These are phyloP conservation scores for Parasarocladium wereldwijsianum DNA, from an alignment of 2,329 filamentous ascomycete species.

Conservation along the genomic window DNA sequence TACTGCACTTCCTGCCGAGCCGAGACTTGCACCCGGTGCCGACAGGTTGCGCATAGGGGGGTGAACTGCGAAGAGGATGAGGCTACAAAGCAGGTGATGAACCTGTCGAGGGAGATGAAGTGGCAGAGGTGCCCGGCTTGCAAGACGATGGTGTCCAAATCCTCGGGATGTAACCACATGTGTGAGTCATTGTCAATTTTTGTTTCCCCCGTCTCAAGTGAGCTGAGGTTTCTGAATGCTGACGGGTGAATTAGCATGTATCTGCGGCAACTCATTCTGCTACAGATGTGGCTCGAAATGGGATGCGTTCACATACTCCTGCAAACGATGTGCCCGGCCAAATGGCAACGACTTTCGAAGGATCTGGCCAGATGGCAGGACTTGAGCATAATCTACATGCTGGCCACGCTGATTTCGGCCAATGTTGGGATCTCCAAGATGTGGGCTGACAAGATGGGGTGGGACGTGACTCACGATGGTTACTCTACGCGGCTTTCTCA, in stretches of 20 bases:
- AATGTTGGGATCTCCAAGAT: too few species aligned
- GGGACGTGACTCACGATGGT: too few species aligned
- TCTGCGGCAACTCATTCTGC: background rate
- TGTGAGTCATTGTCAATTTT: slow-evolving; percentile 25
- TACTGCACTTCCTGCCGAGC: slow-evolving; percentile 25
- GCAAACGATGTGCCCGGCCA: too few species aligned
- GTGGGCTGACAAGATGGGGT: too few species aligned
- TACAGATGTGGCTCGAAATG: slow-evolving; percentile 1
- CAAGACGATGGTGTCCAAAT: slow-evolving; percentile 29
- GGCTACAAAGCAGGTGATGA: slow-evolving; percentile 21
- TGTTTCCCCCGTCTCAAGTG: background rate
- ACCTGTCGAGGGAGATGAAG: slow-evolving; percentile 22
- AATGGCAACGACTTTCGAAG: too few species aligned
- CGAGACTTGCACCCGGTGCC: slow-evolving; percentile 37
- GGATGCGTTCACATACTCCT: too few species aligned
- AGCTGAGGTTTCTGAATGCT: background rate
- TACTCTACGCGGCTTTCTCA: too few species aligned
- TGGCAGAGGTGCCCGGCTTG: slow-evolving; percentile 39
- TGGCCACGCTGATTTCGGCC: too few species aligned
- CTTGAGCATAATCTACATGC: too few species aligned
- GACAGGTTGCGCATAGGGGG: slow-evolving; percentile 23
- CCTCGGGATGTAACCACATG: slow-evolving; percentile 39
- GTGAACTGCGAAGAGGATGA: slow-evolving; percentile 33
- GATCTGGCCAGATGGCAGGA: too few species aligned
- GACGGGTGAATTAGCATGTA: background rate